A percentile compares a stretch with the other conserved stretches of the same genome.
phyloP scores from a whole-genome alignment of 2,329 filamentous ascomycete genomes.

The Pseudogymnoascus sp. region DNA sequence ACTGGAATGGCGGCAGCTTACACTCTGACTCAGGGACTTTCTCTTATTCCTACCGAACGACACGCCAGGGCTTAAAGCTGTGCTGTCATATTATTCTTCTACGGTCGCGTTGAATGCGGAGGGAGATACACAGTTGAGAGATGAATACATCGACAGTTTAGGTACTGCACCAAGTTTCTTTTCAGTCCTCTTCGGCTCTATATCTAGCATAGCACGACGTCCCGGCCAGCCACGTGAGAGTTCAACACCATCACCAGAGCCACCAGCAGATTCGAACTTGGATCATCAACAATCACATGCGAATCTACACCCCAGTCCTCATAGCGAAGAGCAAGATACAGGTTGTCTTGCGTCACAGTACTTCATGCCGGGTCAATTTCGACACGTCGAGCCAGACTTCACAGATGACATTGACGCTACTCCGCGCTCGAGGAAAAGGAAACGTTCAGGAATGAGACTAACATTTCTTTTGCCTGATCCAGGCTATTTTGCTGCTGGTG shows the following conservation, averaged over 20 bases:
- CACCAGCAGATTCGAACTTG: not conserved
- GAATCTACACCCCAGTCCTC: not conserved
- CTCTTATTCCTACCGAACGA: slow-evolving; percentile 76
- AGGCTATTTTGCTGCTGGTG: slow-evolving; percentile 98
- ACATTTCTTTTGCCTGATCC: slow-evolving; percentile 57
- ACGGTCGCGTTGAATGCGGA: slow-evolving; percentile 85
- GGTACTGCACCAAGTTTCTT: slow-evolving; percentile 71
- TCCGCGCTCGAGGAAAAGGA: slow-evolving; percentile 15
- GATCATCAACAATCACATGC: slow-evolving; percentile 5
- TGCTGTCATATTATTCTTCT: slow-evolving; percentile 85
- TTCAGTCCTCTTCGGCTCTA: slow-evolving; percentile 66
- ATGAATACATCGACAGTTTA: slow-evolving; percentile 86
- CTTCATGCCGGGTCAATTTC: not conserved
- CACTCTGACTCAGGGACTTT: slow-evolving; percentile 62
- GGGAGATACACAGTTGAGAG: slow-evolving; percentile 86
- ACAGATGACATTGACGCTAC: slow-evolving; percentile 11
- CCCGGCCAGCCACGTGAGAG: slow-evolving; percentile 22
- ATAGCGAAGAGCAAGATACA: not conserved
- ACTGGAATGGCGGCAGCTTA: not conserved
- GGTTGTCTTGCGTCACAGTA: not conserved
- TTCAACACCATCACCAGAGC: slow-evolving; percentile 9
- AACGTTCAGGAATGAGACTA: slow-evolving; percentile 15
- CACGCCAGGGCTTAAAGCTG: slow-evolving; percentile 66
- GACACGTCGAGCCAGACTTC: slow-evolving; percentile 10
- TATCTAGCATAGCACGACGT: slow-evolving; percentile 56